Percentiles rank a stretch among this genome's conserved stretches.
phyloP scores from a whole-genome alignment of 179 eudicot genomes.

The Pouteria campechiana region DNA sequence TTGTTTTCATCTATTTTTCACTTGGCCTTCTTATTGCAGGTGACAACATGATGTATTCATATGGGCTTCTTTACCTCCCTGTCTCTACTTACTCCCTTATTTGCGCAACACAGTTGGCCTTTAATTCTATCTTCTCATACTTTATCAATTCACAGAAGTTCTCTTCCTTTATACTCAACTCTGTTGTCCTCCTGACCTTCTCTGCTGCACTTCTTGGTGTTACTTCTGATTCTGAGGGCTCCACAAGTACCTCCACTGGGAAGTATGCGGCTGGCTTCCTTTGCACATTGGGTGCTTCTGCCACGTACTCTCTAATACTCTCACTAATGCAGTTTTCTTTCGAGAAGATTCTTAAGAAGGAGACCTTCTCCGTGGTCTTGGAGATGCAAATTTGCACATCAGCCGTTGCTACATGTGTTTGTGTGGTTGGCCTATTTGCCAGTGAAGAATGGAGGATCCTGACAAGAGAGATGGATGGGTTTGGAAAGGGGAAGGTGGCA shows the following conservation, averaged over 20 bases:
- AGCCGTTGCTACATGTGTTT: slow-evolving; percentile 44
- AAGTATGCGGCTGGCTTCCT: slow-evolving; percentile 48
- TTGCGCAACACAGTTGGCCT: slow-evolving; percentile 75
- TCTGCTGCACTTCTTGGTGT: slow-evolving; percentile 70
- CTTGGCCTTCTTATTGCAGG: slow-evolving; percentile 61
- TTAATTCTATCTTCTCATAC: slow-evolving; percentile 61
- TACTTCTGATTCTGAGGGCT: slow-evolving; percentile 37
- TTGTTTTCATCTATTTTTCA: slow-evolving; percentile 24
- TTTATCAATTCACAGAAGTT: slow-evolving; percentile 75
- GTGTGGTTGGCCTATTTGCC: slow-evolving; percentile 45
- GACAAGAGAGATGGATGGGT: slow-evolving; percentile 44
- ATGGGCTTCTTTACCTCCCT: slow-evolving; percentile 66
- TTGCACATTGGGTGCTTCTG: slow-evolving; percentile 60
- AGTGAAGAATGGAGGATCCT: slow-evolving; percentile 75
- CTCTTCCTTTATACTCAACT: slow-evolving; percentile 57
- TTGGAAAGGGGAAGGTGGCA: slow-evolving; percentile 44
- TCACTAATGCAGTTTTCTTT: slow-evolving; percentile 81
- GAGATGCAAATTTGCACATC: slow-evolving; percentile 76
- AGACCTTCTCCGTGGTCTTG: slow-evolving; percentile 56
- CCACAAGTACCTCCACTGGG: slow-evolving; percentile 35
- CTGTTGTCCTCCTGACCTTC: slow-evolving; percentile 61
- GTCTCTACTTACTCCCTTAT: slow-evolving; percentile 90
- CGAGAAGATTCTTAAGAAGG: slow-evolving; percentile 53
- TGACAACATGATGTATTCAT: slow-evolving; percentile 60
- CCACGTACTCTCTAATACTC: slow-evolving; percentile 67